Base-by-base conservation (phyloP, 176 grass and related monocot species). In the Hordeum vulgare region DNA sequence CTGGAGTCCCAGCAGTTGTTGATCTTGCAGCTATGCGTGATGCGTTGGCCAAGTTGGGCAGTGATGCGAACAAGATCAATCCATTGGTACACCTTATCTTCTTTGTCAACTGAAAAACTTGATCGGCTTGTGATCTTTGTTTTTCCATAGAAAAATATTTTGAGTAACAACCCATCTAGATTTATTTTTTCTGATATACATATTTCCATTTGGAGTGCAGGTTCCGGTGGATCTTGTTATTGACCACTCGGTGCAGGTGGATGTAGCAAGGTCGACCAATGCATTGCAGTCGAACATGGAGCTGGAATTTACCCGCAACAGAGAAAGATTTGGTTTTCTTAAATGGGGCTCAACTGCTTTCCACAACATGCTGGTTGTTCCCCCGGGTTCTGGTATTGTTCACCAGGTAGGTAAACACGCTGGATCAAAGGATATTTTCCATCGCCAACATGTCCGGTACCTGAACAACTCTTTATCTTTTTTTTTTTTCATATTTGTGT, bases 1-100 rank as follows among this genome's bases (percentile, higher is more conserved):
- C 94, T 84, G 94, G 94, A 39, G 85, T 97, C 26, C 94, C 94
- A 63, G 89, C 86, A 31, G 85, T 97, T 77, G 91, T 97, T 37
- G 94, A 97, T 76, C 91, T 97, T 76, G 94, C 94, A 54, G 92
- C 91, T 34, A 97, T 97, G 94, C 90, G 94, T 23, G 94, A 97
- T 84, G 80, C 87, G 17, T 90, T 97, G 91, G 85, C 88, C 40
- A 93, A 86, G 61, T 67, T 97, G 42, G 94, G 91, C 26, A 61
- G 86, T 31, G 91, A 97, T 87, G 84, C 94, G 20, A 77, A 93
- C 87, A 91, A 97, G 75, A 97, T 97, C 63, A 93, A 97, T 75
- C 91, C 94, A 74, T 80, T 91, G 91, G 91, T 97, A 59, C 15
- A 76, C 71, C 24, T 64, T 34, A 68, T 74, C 40, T 67, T 67